phyloP scores from a whole-genome alignment of 129 eudicot species.

The Tanacetum coccineum region DNA sequence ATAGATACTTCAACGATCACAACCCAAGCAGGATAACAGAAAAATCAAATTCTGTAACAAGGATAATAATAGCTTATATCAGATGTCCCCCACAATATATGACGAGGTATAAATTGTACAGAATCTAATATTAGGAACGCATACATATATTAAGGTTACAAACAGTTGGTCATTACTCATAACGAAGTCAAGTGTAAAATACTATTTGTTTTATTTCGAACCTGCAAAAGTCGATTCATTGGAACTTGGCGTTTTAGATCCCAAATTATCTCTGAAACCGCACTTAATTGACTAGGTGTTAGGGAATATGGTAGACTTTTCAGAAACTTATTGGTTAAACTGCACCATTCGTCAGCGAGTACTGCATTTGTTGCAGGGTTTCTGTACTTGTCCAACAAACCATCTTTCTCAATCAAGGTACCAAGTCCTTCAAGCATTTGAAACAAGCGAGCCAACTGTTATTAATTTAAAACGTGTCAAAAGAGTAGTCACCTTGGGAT shows the following conservation, averaged over 20 bases:
- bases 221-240: conserved; percentile 96
- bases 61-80: background rate
- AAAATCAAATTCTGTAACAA: background rate
- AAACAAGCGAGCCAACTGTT: conserved; percentile 77
- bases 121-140: no score
- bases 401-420: conserved; percentile 76
- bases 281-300: conserved; percentile 79
- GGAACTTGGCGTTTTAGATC: conserved; percentile 87
- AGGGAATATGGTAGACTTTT: conserved; percentile 76
- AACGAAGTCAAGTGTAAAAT: background rate
- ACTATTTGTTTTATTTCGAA: conserved; percentile 17
- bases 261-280: conserved; percentile 92
- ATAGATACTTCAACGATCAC: conserved; percentile 4
- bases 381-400: conserved; percentile 69
- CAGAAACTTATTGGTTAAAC: conserved; percentile 54
- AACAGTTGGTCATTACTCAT: no score
- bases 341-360: conserved; percentile 70
- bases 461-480: conserved; percentile 19
- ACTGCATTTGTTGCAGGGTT: conserved; percentile 48
- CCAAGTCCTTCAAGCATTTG: conserved; percentile 98
- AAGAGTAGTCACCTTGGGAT: background rate
- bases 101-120: no score
- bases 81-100: no score
- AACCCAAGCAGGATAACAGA: background rate
- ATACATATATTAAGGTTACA: no score